Evolutionary conservation across 305 asterid species (phyloP).

Genomic region (Withania somnifera): DNA sequence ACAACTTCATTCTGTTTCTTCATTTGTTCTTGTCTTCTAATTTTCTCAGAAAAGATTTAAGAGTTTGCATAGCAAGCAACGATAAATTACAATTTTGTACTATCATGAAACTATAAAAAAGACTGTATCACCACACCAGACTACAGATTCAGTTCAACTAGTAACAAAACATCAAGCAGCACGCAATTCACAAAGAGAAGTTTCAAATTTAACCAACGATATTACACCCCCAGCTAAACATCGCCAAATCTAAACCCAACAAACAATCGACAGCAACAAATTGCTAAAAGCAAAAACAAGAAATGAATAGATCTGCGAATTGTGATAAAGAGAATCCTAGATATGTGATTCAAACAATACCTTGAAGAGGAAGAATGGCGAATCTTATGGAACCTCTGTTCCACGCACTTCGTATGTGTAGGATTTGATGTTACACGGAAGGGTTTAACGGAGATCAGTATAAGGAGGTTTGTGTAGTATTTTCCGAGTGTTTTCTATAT

Average conservation of each 20-base stretch:
- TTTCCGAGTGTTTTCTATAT: too few relatives aligned
- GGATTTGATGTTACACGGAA: too few relatives aligned
- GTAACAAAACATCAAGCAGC: neutral
- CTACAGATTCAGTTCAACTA: neutral
- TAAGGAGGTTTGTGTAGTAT: too few relatives aligned
- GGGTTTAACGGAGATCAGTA: too few relatives aligned
- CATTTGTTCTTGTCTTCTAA: neutral
- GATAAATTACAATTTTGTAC: neutral
- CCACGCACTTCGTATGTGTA: neutral
- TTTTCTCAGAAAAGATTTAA: neutral
- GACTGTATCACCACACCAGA: neutral
- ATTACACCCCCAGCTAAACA: neutral
- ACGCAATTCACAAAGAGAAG: neutral
- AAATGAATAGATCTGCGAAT: neutral
- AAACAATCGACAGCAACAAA: neutral
- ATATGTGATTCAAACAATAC: neutral
- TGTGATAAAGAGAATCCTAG: neutral
- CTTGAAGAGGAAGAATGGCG: neutral
- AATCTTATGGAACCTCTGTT: neutral
- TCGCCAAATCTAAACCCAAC: neutral
- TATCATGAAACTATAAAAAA: neutral
- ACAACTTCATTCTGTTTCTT: neutral
- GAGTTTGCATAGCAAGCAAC: neutral
- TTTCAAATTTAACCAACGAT: too few relatives aligned
- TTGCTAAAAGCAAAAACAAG: neutral